Evolutionary conservation across 2,329 filamentous ascomycete genomes (phyloP).

Genomic region (Cercospora sojina): DNA sequence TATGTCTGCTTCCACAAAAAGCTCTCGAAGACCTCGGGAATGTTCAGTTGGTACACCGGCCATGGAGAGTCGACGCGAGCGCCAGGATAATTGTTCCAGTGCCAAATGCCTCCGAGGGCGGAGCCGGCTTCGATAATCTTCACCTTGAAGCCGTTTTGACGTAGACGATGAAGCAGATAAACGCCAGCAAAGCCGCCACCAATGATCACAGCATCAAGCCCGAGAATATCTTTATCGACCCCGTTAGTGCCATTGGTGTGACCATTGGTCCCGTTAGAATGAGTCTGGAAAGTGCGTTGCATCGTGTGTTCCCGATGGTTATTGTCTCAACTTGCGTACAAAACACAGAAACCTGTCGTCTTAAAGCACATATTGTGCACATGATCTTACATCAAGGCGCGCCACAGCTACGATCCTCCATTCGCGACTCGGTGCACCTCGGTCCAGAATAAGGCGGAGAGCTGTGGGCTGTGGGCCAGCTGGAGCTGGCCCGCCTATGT

Average conservation of each 20-base stretch:
- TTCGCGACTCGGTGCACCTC: constrained; percentile 1
- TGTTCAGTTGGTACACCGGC: constrained; percentile 50
- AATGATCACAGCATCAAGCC: constrained; percentile 33
- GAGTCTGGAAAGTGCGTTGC: not conserved
- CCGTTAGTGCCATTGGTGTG: constrained; percentile 4
- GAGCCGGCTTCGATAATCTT: constrained; percentile 39
- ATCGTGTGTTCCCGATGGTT: not conserved
- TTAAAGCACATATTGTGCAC: not conserved
- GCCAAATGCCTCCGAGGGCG: constrained; percentile 38
- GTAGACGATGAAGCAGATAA: constrained; percentile 39
- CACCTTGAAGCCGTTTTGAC: constrained; percentile 36
- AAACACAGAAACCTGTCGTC: not conserved
- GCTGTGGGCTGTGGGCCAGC: not conserved
- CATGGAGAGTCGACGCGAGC: constrained; percentile 50
- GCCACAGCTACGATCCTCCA: not conserved
- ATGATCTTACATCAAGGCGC: not conserved
- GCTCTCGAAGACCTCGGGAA: constrained; percentile 48
- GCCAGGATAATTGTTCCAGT: constrained; percentile 44
- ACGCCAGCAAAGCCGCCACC: constrained; percentile 46
- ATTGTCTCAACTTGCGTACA: not conserved
- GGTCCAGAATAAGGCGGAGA: not conserved
- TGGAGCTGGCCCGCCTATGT: not conserved
- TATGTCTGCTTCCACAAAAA: constrained; percentile 53
- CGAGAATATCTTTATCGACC: not conserved
- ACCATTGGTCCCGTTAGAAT: not conserved